phyloP scores from a whole-genome alignment of 768 basidiomycete species.

The Kwoniella newhampshirensis region DNA sequence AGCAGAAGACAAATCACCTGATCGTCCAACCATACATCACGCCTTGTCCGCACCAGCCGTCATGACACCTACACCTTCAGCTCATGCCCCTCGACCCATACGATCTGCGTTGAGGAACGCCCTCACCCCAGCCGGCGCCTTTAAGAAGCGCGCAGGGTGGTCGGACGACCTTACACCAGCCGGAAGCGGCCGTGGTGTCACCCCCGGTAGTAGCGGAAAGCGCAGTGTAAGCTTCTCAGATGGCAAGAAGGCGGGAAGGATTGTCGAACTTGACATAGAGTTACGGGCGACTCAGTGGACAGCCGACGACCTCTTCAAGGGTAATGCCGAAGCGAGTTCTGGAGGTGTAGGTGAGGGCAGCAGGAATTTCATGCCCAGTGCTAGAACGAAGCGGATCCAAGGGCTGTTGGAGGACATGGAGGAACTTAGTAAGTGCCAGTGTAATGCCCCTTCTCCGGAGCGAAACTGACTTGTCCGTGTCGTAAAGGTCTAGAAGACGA shows the following conservation, averaged over 20 bases:
- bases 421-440: slow-evolving; percentile 64
- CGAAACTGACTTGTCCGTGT: neutral
- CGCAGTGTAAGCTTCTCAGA: slow-evolving; percentile 90
- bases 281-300: slow-evolving; percentile 12
- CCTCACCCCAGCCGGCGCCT: slow-evolving; percentile 30
- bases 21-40: slow-evolving; percentile 27
- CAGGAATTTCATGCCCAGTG: slow-evolving; percentile 55
- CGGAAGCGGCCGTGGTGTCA: slow-evolving; percentile 15
- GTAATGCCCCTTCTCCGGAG: too few species aligned
- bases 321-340: slow-evolving; percentile 1
- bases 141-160: slow-evolving; percentile 40
- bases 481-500: slow-evolving; percentile 36
- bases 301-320: slow-evolving; percentile 26
- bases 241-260: slow-evolving; percentile 85
- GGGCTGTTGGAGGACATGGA: slow-evolving; percentile 75
- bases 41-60: slow-evolving; percentile 38
- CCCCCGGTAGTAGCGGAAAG: slow-evolving; percentile 28
- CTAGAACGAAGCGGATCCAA: slow-evolving; percentile 74
- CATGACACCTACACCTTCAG: slow-evolving; percentile 32
- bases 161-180: slow-evolving; percentile 34
- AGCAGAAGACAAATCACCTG: slow-evolving; percentile 7
- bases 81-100: slow-evolving; percentile 29
- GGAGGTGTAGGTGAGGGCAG: slow-evolving; percentile 16
- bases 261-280: slow-evolving; percentile 49
- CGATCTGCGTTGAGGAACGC: slow-evolving; percentile 44